Percentiles rank a stretch among this genome's conserved stretches.
phyloP scores from a whole-genome alignment of 1,284 basidiomycete genomes.

The Porodaedalea pini region DNA sequence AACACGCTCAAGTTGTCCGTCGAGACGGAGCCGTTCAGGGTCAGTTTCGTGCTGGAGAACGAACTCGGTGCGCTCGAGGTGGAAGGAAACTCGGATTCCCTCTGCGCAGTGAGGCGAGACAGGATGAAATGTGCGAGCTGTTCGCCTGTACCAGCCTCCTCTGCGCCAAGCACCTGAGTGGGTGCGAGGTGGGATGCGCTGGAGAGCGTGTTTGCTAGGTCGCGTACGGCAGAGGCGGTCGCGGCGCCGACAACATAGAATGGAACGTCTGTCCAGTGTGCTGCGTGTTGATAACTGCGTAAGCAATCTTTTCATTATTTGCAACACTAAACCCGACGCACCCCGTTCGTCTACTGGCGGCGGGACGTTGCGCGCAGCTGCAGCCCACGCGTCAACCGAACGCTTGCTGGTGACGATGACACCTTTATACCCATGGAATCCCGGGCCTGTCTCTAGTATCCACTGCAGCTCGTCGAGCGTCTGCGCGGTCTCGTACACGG shows the following conservation, averaged over 20 bases:
- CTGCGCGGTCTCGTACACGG: slow-evolving; percentile 62
- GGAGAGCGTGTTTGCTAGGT: slow-evolving; percentile 33
- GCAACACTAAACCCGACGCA: not conserved
- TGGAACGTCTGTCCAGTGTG: slow-evolving; percentile 49
- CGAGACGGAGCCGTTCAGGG: not conserved
- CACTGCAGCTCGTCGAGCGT: slow-evolving; percentile 41
- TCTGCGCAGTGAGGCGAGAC: not conserved
- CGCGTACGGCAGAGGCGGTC: slow-evolving; percentile 48
- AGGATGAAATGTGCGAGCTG: slow-evolving; percentile 64
- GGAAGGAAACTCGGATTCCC: not conserved
- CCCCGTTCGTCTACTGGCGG: slow-evolving; percentile 7
- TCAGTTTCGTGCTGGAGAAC: not conserved
- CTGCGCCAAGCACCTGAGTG: slow-evolving; percentile 48
- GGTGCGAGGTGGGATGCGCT: slow-evolving; percentile 33
- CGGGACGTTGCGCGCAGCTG: slow-evolving; percentile 33
- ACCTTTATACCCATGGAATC: slow-evolving; percentile 39
- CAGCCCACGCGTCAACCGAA: slow-evolving; percentile 64
- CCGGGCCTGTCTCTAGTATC: slow-evolving; percentile 40
- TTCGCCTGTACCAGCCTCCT: slow-evolving; percentile 60
- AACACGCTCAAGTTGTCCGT: slow-evolving; percentile 7
- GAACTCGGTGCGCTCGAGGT: not conserved
- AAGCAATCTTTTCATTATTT: not conserved
- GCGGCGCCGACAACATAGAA: slow-evolving; percentile 75
- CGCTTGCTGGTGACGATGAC: slow-evolving; percentile 73
- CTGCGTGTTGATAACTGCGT: slow-evolving; percentile 18